phyloP scores from a whole-genome alignment of 306 rosid genomes.

The Vigna nakashimae region DNA sequence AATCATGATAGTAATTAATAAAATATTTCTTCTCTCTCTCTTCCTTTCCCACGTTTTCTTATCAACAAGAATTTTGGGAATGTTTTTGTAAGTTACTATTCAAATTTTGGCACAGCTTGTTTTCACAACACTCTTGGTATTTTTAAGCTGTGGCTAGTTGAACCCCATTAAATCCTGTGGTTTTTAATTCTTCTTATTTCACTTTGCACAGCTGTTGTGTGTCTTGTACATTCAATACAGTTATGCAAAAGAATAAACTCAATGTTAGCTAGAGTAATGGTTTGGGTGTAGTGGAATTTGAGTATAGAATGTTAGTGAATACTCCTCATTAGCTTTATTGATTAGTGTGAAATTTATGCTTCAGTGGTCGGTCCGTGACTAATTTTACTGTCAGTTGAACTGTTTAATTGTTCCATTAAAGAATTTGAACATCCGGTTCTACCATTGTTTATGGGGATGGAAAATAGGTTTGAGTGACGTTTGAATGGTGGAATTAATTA shows the following conservation, averaged over 20 bases:
- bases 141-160: neutral
- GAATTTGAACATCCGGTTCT: neutral
- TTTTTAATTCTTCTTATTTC: slow-evolving; percentile 1
- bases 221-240: neutral
- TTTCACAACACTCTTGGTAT: neutral
- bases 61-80: slow-evolving; percentile 5
- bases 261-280: neutral
- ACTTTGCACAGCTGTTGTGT: neutral
- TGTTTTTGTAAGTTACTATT: neutral
- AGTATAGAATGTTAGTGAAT: too few relatives aligned
- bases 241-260: neutral
- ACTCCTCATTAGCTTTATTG: too few relatives aligned
- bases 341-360: too few relatives aligned
- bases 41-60: neutral
- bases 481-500: too few relatives aligned
- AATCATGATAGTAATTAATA: too few relatives aligned
- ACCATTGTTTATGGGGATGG: neutral
- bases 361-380: too few relatives aligned
- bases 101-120: slow-evolving; percentile 12
- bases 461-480: too few relatives aligned
- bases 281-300: neutral
- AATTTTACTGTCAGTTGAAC: neutral
- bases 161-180: slow-evolving; percentile 3
- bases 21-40: too few relatives aligned
- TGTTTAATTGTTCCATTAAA: neutral